Base-by-base conservation (phyloP, 208 protist genomes). In the Acanthamoeba sp. region DNA sequence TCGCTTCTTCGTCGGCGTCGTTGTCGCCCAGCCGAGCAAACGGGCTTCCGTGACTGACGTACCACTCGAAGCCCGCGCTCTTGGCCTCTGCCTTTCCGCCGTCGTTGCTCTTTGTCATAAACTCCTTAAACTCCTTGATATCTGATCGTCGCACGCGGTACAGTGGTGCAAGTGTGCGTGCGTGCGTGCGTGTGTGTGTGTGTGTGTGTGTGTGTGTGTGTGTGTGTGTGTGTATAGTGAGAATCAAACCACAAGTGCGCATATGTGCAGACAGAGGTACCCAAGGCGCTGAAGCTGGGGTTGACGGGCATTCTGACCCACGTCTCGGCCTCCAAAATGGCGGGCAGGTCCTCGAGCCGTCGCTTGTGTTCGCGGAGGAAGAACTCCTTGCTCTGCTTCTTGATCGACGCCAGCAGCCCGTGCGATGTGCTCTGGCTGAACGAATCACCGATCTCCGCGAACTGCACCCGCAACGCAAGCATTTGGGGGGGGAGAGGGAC, bases 361-460 rank as follows among this genome's bases (percentile, higher is more conserved):
- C 52, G 55, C 55, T 90, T 90, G 82, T 90, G 82, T 66, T 90
- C 82, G 18, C 55, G 45, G 3, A 90, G 45, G 52, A 90, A 90
- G 55, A 69, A 90, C 48, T 59, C 82, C 55, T 90, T 90, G 52
- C 82, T 90, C 82, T 90, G 82, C 27, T 90, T 90, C 82, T 90
- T 90, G 82, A 90, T 90, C 16, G 82, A 90, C 14, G 52, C 82
- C 45, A 90, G n/a, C 29, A 90, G 82, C 20, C 82, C 55, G 48
- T 90, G 82, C 52, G 82, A 90, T 29, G 45, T 90, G 55, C 82
- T 90, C 45, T 90, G 52, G 52, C 82, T 90, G 55, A 90, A 90
- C 22, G 45, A 59, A 50, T 90, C 82, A 3, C 82, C 82, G 45
- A 90, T 90, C 32, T 90, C 82, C 22, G 55, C 55, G 57, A 90